phyloP scores from a whole-genome alignment of 139 green algal genomes.

The Chlorella sp. region DNA sequence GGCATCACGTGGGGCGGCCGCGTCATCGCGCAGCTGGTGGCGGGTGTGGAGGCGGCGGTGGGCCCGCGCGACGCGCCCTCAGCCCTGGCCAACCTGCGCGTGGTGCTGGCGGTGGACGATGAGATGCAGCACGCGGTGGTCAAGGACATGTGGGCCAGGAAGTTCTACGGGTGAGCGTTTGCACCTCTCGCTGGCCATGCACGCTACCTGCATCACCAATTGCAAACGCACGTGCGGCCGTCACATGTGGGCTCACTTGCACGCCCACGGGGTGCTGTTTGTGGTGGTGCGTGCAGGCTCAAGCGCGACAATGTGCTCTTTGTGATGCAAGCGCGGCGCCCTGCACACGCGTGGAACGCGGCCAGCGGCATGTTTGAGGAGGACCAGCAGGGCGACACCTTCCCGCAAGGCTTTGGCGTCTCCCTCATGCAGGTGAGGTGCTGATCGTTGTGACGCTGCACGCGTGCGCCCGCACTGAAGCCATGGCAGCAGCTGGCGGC shows the following conservation, averaged over 20 bases:
- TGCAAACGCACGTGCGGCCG: no score
- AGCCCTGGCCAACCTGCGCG: not conserved
- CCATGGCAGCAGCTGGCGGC: no score
- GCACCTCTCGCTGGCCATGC: no score
- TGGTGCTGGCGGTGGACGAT: constrained; percentile 2
- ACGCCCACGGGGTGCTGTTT: no score
- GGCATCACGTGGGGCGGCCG: constrained; percentile 1
- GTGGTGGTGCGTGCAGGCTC: no score
- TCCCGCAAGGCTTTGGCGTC: not conserved
- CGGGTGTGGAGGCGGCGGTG: not conserved
- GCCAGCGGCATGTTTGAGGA: not conserved
- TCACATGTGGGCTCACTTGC: no score
- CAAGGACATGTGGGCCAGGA: constrained; percentile 7
- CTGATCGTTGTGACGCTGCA: no score
- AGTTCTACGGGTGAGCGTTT: constrained; percentile 11
- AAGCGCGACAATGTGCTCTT: constrained; percentile 4
- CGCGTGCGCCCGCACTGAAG: no score
- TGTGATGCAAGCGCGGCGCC: constrained; percentile 4
- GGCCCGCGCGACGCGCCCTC: not conserved
- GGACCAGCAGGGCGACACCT: not conserved
- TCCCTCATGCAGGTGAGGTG: constrained; percentile 4
- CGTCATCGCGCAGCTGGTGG: not conserved
- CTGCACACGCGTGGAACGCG: not conserved
- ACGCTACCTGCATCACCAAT: no score
- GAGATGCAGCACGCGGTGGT: constrained; percentile 1